Evolutionary conservation across 1,284 basidiomycete genomes (phyloP).

Genomic region (Rhodotorula sp.): DNA sequence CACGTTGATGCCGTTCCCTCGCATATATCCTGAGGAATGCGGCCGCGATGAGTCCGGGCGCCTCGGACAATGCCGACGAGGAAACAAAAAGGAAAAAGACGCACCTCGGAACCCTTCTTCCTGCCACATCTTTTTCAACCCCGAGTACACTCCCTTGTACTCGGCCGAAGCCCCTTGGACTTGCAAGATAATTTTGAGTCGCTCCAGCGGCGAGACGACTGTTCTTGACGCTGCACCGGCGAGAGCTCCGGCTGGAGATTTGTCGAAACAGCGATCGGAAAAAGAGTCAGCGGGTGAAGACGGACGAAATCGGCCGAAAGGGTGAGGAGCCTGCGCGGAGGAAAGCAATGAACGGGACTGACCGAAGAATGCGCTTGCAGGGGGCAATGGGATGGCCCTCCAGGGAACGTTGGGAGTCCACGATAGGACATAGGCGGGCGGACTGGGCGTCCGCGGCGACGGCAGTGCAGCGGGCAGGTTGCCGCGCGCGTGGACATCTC

Average conservation of each 20-base stretch:
- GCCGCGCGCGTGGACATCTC: neutral
- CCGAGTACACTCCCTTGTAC: conserved; percentile 40
- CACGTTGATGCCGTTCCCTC: conserved; percentile 43
- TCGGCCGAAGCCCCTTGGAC: conserved; percentile 44
- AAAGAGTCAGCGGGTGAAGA: neutral
- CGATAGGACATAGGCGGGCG: conserved; percentile 8
- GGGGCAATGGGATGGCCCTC: conserved; percentile 21
- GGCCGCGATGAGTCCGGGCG: neutral
- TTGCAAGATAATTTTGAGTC: conserved; percentile 43
- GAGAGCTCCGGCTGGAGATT: conserved; percentile 37
- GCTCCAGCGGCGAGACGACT: conserved; percentile 42
- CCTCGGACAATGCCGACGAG: too few species aligned
- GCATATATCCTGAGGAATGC: conserved; percentile 31
- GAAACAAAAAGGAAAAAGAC: conserved; percentile 3
- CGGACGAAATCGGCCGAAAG: neutral
- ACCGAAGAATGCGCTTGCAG: conserved; percentile 35
- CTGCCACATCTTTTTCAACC: conserved; percentile 44
- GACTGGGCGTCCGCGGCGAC: neutral
- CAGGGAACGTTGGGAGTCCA: conserved; percentile 16
- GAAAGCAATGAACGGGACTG: neutral
- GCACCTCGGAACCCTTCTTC: conserved; percentile 44
- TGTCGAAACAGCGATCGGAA: too few species aligned
- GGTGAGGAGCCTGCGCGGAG: neutral
- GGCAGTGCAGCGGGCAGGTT: neutral
- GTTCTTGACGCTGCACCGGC: conserved; percentile 44